Base-by-base conservation (phyloP, 306 rosid genomes). In the Ceratonia siliqua region DNA sequence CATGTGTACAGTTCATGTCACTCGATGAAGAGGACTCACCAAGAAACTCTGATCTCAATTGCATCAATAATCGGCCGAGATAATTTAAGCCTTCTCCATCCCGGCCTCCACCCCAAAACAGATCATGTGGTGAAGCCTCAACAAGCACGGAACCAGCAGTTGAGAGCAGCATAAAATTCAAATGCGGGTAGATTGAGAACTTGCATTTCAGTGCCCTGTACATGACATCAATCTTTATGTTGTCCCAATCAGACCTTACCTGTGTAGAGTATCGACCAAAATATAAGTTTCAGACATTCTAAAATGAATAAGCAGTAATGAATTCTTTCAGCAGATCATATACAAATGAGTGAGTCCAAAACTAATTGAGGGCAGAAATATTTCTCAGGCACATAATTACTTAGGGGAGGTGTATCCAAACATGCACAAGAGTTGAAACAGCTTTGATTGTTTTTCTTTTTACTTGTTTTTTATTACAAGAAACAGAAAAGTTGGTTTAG, bases 71-170 rank as follows among this genome's bases (percentile, higher is more conserved):
- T 80, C 97, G 84, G 6, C 98, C 98, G 4, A 94, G 87, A 84
- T 90, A 88, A 55, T 94, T 94, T 43, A 94, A 83, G 72, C 98
- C 98, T 78, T 94, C 97, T 24, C 97, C 98, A 1, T 85, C 94
- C 59, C 96, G 85, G 1, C 98, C 98, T 21, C 97, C 98, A 0
- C 98, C 98, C 98, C 96, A 94, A 75, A 94, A 86, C 22, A 94
- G 89, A 82, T 91, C 98, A 52, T 88, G 94, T 0, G 96, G 98
- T 27, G 98, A 88, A 58, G 97, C 93, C 85, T 94, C 98, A 42
- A 91, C 97, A 41, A 94, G 95, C 71, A 91, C 90, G 33, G 89
- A 87, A 62, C 96, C 98, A 27, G 85, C 85, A 56, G 96, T 91
- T 22, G 92, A 86, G 18, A 94, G 88, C 63, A 94, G 78, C 93